Percentiles rank a stretch among this genome's conserved stretches.
phyloP scores from a whole-genome alignment of 148 eudicot genomes.

The Rhododendron henanense region DNA sequence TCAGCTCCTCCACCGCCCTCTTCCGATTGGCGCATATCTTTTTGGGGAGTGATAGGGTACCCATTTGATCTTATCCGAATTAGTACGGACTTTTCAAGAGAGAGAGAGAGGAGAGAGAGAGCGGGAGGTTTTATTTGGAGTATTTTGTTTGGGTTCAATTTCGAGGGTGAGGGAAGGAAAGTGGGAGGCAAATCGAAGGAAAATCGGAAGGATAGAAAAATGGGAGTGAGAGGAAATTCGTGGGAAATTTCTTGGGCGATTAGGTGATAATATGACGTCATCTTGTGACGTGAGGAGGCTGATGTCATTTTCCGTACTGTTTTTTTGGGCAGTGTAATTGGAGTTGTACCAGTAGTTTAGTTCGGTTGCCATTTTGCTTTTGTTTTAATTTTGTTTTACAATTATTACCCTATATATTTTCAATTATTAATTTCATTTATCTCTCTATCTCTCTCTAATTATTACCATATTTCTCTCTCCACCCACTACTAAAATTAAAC shows the following conservation, averaged over 20 bases:
- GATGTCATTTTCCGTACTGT: no score
- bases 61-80: neutral
- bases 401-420: no score
- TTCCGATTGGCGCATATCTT: neutral
- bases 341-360: no score
- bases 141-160: neutral
- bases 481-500: no score
- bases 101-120: neutral
- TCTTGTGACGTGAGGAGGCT: no score
- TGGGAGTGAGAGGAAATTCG: neutral
- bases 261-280: neutral
- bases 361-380: no score
- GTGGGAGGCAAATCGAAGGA: neutral
- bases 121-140: neutral
- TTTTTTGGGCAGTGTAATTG: no score
- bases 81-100: neutral
- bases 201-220: neutral
- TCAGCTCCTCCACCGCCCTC: slow-evolving; percentile 11
- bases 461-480: no score
- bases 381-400: no score
- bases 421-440: no score
- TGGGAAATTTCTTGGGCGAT: neutral
- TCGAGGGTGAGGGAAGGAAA: neutral
- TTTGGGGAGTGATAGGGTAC: neutral
- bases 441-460: no score